Conservation (phyloP, 2,329 filamentous ascomycete genomes). For the Cercospora sp. region DNA sequence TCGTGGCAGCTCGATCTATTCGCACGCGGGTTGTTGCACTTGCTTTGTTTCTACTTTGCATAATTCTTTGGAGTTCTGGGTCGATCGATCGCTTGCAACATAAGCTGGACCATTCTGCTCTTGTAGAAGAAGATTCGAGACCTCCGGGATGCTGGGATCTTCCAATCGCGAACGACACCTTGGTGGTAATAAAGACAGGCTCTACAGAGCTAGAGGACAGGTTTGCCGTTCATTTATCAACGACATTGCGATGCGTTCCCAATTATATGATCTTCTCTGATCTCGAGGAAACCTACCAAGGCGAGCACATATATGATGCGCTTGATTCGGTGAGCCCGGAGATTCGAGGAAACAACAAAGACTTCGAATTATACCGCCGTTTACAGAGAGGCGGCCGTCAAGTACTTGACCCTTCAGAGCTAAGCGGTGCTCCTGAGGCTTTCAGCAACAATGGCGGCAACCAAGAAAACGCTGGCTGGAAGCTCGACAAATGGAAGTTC, state of each 20-base stretch:
- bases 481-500: constrained; percentile 54
- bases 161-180: constrained; percentile 48
- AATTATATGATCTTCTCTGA: constrained; percentile 61
- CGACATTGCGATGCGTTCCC: constrained; percentile 56
- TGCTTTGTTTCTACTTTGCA: not conserved
- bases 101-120: not conserved
- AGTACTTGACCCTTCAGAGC: constrained; percentile 33
- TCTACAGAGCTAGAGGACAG: constrained; percentile 58
- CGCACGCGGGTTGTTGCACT: not conserved
- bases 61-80: not conserved
- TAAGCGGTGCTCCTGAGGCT: constrained; percentile 10
- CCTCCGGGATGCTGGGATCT: constrained; percentile 7
- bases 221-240: constrained; percentile 55
- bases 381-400: constrained; percentile 34
- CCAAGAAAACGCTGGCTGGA: constrained; percentile 34
- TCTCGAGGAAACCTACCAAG: constrained; percentile 53
- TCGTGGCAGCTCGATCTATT: not conserved
- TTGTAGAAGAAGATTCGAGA: not conserved
- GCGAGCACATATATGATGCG: constrained; percentile 39
- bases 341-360: constrained; percentile 30
- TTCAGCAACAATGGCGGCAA: constrained; percentile 11
- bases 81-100: not conserved
- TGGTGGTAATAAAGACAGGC: constrained; percentile 59
- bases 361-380: constrained; percentile 41
- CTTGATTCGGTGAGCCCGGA: constrained; percentile 34